These are phyloP conservation scores for Bipolaris victoriae DNA, from an alignment of 2,329 filamentous ascomycete species.

Conservation along the genomic window DNA sequence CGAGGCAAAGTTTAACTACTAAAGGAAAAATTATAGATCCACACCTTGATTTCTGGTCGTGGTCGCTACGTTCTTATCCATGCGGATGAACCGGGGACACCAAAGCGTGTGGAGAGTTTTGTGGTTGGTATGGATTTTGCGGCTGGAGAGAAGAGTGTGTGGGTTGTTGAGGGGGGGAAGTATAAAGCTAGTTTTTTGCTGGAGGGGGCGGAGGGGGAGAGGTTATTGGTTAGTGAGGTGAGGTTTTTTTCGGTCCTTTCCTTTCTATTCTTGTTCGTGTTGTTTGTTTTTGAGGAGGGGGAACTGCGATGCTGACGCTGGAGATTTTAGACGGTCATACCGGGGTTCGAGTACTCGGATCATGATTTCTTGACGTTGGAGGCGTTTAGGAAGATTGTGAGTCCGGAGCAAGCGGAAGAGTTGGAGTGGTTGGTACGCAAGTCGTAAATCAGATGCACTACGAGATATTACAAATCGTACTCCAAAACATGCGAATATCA, in stretches of 20 bases:
- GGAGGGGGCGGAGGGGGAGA: constrained; percentile 54
- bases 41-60: constrained; percentile 68
- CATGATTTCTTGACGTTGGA: constrained; percentile 66
- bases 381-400: constrained; percentile 57
- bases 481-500: not conserved
- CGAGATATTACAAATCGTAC: not conserved
- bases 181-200: constrained; percentile 68
- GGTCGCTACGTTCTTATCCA: constrained; percentile 70
- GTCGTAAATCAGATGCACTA: not conserved
- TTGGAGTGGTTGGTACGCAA: constrained; percentile 54
- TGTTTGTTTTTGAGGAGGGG: too few species aligned
- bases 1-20: too few species aligned
- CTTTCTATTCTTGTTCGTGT: too few species aligned
- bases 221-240: constrained; percentile 68
- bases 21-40: constrained; percentile 46
- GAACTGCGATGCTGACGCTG: not conserved
- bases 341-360: constrained; percentile 70
- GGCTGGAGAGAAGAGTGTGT: constrained; percentile 67
- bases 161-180: constrained; percentile 71
- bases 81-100: constrained; percentile 57
- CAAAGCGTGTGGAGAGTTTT: constrained; percentile 66
- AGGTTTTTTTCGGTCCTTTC: not conserved
- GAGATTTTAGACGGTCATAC: constrained; percentile 62
- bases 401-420: constrained; percentile 55
- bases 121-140: constrained; percentile 65